Conservation (phyloP, 495 filamentous ascomycete genomes). For the Podospora anserina region DNA sequence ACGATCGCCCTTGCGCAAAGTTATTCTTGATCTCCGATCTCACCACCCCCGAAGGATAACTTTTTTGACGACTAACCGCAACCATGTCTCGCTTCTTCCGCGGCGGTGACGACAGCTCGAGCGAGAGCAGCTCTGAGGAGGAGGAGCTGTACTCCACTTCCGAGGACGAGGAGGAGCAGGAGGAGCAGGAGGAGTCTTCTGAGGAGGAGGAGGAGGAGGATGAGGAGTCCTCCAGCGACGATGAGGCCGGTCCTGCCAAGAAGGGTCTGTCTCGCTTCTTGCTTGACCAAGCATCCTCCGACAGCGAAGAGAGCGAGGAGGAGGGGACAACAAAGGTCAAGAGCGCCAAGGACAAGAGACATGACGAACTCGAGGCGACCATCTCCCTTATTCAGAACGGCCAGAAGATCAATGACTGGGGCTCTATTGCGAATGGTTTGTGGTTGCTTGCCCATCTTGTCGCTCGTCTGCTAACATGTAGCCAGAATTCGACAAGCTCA, state of each 20-base stretch:
- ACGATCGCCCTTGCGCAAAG: constrained; percentile 21
- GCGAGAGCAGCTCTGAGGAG: constrained; percentile 80
- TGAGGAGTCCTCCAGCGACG: constrained; percentile 61
- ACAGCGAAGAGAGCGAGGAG: constrained; percentile 79
- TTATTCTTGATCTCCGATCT: constrained; percentile 11
- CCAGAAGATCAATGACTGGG: constrained; percentile 96
- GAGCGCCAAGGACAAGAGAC: constrained; percentile 95
- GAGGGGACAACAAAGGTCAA: constrained; percentile 82
- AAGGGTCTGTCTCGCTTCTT: constrained; percentile 78
- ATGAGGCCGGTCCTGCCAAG: constrained; percentile 59
- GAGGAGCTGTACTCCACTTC: constrained; percentile 82
- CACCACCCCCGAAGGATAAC: constrained; percentile 13
- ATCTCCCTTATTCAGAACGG: constrained; percentile 92
- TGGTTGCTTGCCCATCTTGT: constrained; percentile 21
- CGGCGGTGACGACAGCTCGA: constrained; percentile 83
- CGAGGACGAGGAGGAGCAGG: constrained; percentile 59
- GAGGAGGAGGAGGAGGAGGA: constrained; percentile 51
- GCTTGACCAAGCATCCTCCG: constrained; percentile 62
- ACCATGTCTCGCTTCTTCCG: constrained; percentile 97
- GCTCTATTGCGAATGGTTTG: constrained; percentile 81
- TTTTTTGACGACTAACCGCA: constrained; percentile 20
- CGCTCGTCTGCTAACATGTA: constrained; percentile 20
- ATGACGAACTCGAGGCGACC: constrained; percentile 87
- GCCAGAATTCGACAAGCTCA: constrained; percentile 94
- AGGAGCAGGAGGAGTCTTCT: constrained; percentile 49